phyloP scores from a whole-genome alignment of 1,284 basidiomycete species.

The Exobasidium cylindrosporum region DNA sequence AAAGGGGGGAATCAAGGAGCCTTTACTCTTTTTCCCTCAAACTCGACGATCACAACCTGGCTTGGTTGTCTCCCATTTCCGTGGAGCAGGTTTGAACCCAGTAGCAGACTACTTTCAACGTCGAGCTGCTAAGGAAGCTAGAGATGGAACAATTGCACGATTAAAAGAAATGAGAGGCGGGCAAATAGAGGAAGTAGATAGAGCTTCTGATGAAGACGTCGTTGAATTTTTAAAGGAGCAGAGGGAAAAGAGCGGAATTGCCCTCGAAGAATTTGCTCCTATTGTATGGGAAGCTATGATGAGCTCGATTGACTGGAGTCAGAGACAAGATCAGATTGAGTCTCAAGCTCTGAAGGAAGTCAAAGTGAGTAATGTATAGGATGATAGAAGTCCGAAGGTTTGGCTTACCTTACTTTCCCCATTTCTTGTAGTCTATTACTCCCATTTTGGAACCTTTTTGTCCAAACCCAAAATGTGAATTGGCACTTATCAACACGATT shows the following conservation, averaged over 20 bases:
- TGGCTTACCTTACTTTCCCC: constrained; percentile 12
- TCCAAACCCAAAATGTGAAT: constrained; percentile 78
- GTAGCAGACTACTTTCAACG: constrained; percentile 62
- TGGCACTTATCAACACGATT: constrained; percentile 63
- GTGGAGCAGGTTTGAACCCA: constrained; percentile 69
- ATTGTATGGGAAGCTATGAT: constrained; percentile 91
- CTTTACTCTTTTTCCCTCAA: constrained; percentile 79
- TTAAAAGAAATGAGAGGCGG: constrained; percentile 52
- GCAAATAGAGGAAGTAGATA: constrained; percentile 60
- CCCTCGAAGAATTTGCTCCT: constrained; percentile 67
- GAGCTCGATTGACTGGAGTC: constrained; percentile 77
- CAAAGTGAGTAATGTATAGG: constrained; percentile 1
- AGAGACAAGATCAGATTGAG: constrained; percentile 84
- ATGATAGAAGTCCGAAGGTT: constrained; percentile 9
- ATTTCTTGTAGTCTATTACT: constrained; percentile 66
- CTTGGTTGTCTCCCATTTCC: constrained; percentile 79
- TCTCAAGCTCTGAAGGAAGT: constrained; percentile 78
- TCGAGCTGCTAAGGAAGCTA: constrained; percentile 18
- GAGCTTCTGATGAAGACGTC: constrained; percentile 21
- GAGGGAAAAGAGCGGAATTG: constrained; percentile 12
- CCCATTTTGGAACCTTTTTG: constrained; percentile 85
- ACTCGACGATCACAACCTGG: constrained; percentile 68
- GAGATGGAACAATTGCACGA: constrained; percentile 17
- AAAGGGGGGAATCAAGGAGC: constrained; percentile 78
- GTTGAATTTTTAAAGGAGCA: constrained; percentile 25